Evolutionary conservation across 2,329 filamentous ascomycete species (phyloP).

Genomic region (Drechslerella coelobrocha): DNA sequence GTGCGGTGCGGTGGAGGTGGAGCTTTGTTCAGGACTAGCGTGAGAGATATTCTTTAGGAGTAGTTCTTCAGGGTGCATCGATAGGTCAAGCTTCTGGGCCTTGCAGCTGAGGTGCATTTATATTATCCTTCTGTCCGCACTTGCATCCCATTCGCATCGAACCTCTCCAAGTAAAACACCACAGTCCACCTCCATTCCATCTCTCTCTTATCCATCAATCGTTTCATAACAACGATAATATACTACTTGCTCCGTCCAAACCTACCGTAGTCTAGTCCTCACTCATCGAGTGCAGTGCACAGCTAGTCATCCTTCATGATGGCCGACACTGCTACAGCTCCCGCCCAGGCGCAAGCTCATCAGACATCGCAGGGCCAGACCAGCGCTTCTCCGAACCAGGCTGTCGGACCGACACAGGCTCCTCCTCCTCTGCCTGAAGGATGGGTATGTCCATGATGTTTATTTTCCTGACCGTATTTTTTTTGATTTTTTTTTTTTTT

Average conservation of each 20-base stretch:
- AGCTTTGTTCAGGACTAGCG: no score
- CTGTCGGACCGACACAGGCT: slow-evolving; percentile 53
- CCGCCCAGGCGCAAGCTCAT: slow-evolving; percentile 10
- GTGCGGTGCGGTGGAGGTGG: no score
- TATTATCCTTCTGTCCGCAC: no score
- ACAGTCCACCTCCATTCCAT: no score
- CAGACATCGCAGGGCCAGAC: slow-evolving; percentile 50
- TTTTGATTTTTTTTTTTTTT: not conserved
- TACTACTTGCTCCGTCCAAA: not conserved
- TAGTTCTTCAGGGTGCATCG: no score
- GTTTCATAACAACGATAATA: no score
- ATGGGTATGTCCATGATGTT: slow-evolving; percentile 48
- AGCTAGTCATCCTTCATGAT: slow-evolving; percentile 11
- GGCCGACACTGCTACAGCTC: slow-evolving; percentile 34
- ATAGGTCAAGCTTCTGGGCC: no score
- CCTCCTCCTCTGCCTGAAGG: slow-evolving; percentile 53
- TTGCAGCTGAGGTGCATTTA: no score
- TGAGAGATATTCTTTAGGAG: no score
- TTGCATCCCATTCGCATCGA: no score
- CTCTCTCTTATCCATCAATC: no score
- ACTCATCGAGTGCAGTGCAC: not conserved
- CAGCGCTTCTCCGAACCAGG: slow-evolving; percentile 52
- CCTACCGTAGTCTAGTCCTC: not conserved
- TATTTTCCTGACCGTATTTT: not conserved
- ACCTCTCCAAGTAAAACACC: no score